phyloP scores from a whole-genome alignment of 176 grass and related monocot genomes.

The Juncus inflexus region DNA sequence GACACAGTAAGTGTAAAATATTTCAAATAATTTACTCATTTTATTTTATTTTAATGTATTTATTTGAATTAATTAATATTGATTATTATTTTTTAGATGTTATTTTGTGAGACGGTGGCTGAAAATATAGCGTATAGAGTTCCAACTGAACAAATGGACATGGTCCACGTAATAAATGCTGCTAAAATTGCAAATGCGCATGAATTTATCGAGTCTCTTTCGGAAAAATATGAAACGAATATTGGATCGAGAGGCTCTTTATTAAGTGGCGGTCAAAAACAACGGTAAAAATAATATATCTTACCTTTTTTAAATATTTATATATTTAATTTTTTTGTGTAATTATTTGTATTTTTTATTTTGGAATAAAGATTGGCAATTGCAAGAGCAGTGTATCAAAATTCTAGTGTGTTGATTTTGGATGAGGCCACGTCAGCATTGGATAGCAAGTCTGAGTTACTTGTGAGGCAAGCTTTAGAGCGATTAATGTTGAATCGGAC shows the following conservation, averaged over 20 bases:
- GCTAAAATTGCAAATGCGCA: slow-evolving; percentile 78
- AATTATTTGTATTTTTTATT: slow-evolving; percentile 6
- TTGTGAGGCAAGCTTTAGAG: slow-evolving; percentile 57
- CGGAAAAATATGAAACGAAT: slow-evolving; percentile 53
- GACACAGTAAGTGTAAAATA: slow-evolving; percentile 43
- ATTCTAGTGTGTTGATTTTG: slow-evolving; percentile 62
- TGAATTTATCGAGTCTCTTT: slow-evolving; percentile 60
- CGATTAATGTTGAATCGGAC: slow-evolving; percentile 42
- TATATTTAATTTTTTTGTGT: neutral
- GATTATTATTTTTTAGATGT: slow-evolving; percentile 51
- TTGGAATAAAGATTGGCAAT: slow-evolving; percentile 45
- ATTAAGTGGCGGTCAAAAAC: slow-evolving; percentile 69
- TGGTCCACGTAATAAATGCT: slow-evolving; percentile 46
- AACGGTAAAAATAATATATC: slow-evolving; percentile 36
- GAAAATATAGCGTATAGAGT: slow-evolving; percentile 82
- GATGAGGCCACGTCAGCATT: slow-evolving; percentile 85
- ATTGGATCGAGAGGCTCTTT: slow-evolving; percentile 62
- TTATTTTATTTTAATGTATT: slow-evolving; percentile 2
- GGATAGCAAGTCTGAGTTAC: slow-evolving; percentile 59
- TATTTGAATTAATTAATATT: slow-evolving; percentile 21
- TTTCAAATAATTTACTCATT: slow-evolving; percentile 13
- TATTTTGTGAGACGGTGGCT: slow-evolving; percentile 71
- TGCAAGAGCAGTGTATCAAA: slow-evolving; percentile 68
- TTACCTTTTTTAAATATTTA: neutral
- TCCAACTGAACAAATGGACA: slow-evolving; percentile 36